Conservation (phyloP, 225 moss, liverwort and hornwort genomes). For the Antitrichia curtipendula region DNA sequence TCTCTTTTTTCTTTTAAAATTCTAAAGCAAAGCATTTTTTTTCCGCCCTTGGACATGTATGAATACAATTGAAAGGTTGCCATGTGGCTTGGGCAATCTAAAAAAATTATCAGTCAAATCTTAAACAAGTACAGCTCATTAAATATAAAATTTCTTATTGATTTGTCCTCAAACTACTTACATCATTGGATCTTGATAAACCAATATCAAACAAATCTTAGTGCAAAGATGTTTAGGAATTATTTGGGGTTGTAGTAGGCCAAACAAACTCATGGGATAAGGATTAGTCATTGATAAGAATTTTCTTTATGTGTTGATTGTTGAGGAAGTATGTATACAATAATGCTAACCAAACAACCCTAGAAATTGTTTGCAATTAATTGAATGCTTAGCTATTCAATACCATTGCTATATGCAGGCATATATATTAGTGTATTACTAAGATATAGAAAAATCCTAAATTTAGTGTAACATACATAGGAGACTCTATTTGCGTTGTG, state of each 20-base stretch:
- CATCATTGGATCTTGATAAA: not conserved
- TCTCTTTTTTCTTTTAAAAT: not conserved
- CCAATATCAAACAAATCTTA: not conserved
- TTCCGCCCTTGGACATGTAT: not conserved
- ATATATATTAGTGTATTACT: not conserved
- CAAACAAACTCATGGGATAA: not conserved
- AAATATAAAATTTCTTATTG: not conserved
- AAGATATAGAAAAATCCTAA: not conserved
- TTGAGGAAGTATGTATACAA: not conserved
- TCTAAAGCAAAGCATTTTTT: not conserved
- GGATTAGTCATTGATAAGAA: not conserved
- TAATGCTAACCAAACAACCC: not conserved
- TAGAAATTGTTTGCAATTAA: not conserved
- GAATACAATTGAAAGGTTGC: not conserved
- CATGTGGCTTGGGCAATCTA: too few species aligned
- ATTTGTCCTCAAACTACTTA: not conserved
- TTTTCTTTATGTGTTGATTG: not conserved
- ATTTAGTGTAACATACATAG: too few species aligned
- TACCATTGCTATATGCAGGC: not conserved
- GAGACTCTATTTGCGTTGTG: accelerated
- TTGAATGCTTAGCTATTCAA: not conserved
- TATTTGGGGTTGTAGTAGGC: not conserved
- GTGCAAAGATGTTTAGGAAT: not conserved
- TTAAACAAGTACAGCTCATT: not conserved
- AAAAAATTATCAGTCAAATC: not conserved